phyloP scores from a whole-genome alignment of 2,329 filamentous ascomycete species.

The Penicillium sp. region DNA sequence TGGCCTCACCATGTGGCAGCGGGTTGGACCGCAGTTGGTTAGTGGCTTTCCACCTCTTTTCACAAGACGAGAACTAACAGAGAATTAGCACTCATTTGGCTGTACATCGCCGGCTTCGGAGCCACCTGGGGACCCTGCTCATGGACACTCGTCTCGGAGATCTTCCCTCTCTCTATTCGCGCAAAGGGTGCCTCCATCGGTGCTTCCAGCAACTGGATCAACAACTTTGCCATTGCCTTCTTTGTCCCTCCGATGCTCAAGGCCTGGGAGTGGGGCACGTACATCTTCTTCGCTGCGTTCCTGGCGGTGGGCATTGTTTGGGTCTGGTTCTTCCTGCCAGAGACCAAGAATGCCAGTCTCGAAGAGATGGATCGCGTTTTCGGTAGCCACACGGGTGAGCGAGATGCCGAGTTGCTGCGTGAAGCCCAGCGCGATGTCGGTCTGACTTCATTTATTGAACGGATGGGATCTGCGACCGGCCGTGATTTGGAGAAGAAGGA shows the following conservation, averaged over 20 bases:
- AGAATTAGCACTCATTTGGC: conserved; percentile 25
- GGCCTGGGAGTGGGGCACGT: conserved; percentile 28
- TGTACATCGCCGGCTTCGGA: conserved; percentile 27
- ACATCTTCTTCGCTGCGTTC: conserved; percentile 32
- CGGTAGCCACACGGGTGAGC: conserved; percentile 27
- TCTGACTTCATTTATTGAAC: conserved; percentile 22
- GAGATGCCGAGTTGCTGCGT: conserved; percentile 24
- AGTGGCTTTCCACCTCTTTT: background rate
- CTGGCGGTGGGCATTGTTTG: conserved; percentile 24
- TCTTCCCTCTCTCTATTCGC: conserved; percentile 30
- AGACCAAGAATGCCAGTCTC: conserved; percentile 57
- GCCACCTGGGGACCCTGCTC: conserved; percentile 30
- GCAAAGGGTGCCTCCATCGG: conserved; percentile 31
- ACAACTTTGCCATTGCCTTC: conserved; percentile 32
- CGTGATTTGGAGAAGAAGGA: conserved; percentile 20
- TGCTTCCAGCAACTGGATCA: conserved; percentile 32
- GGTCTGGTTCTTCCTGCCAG: conserved; percentile 47
- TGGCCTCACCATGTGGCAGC: conserved; percentile 27
- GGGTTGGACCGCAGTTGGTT: conserved; percentile 30
- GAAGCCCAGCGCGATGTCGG: conserved; percentile 27
- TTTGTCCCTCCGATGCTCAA: conserved; percentile 29
- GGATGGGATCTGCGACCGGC: conserved; percentile 13
- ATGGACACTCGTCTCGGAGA: conserved; percentile 30
- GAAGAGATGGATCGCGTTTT: conserved; percentile 52
- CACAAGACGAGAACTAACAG: background rate